phyloP scores from a whole-genome alignment of 352 stramenopile genomes.

The Phytophthora cajani region DNA sequence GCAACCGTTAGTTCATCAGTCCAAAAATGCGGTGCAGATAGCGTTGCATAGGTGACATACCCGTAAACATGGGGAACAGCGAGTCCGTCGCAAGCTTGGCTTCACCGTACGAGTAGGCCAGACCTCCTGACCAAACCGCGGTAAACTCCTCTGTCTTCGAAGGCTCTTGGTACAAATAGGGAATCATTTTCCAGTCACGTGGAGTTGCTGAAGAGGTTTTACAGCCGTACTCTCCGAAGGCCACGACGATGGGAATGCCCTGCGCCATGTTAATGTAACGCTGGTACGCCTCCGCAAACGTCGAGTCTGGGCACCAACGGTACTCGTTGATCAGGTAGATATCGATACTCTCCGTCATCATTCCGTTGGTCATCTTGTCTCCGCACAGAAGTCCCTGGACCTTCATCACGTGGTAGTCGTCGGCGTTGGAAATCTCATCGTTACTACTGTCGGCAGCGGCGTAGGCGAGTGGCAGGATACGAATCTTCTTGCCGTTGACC shows the following conservation, averaged over 20 bases:
- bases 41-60: constrained; percentile 30
- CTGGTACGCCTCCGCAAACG: constrained; percentile 75
- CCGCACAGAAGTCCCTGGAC: constrained; percentile 86
- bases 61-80: constrained; percentile 84
- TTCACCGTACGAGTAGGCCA: constrained; percentile 89
- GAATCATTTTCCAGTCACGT: constrained; percentile 80
- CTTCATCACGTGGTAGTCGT: constrained; percentile 86
- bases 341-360: constrained; percentile 87
- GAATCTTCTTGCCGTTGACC: constrained; percentile 84
- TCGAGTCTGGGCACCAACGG: constrained; percentile 79
- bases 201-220: constrained; percentile 52
- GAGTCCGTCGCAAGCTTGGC: constrained; percentile 74
- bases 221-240: constrained; percentile 85
- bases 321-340: constrained; percentile 92
- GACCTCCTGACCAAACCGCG: constrained; percentile 82
- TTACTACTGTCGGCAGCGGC: constrained; percentile 84
- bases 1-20: constrained; percentile 16
- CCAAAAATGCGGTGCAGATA: neutral
- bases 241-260: constrained; percentile 83
- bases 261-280: constrained; percentile 75
- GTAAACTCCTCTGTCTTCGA: constrained; percentile 70
- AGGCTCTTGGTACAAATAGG: constrained; percentile 81
- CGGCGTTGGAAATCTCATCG: constrained; percentile 57
- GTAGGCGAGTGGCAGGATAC: constrained; percentile 81
- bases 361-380: constrained; percentile 82